Percentiles rank a stretch among this genome's conserved stretches.
These are phyloP conservation scores for Acacia concinna DNA, from an alignment of 331 rosid species.

Conservation along the genomic window DNA sequence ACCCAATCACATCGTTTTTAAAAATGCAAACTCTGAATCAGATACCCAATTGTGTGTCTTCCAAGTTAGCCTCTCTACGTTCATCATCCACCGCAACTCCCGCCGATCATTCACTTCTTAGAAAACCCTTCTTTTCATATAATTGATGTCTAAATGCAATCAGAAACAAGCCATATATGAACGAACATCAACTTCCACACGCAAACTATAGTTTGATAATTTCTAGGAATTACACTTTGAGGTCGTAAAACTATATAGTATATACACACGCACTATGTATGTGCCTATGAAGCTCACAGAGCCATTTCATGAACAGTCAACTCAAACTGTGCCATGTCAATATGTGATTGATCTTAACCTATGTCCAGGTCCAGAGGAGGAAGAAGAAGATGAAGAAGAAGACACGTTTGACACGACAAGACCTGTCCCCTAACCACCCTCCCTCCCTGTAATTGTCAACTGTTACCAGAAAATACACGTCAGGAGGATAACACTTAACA, in stretches of 20 bases:
- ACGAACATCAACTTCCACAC: neutral
- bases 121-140: neutral
- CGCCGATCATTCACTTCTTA: neutral
- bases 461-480: neutral
- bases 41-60: no score
- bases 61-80: neutral
- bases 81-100: neutral
- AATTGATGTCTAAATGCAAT: neutral
- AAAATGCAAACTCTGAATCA: no score
- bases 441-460: neutral
- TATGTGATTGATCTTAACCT: neutral
- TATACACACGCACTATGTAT: no score
- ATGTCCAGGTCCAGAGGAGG: neutral
- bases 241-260: no score
- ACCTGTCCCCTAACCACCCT: conserved; percentile 23
- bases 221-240: no score
- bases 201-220: neutral
- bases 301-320: neutral
- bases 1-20: no score
- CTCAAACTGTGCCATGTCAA: neutral
- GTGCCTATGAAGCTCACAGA: neutral
- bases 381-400: neutral
- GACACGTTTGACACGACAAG: conserved; percentile 13
- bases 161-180: neutral
- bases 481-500: neutral